Percentiles rank a stretch among this genome's conserved stretches.
Evolutionary conservation across 345 rosid species (phyloP).

Genomic region (Rhodamnia argentea): DNA sequence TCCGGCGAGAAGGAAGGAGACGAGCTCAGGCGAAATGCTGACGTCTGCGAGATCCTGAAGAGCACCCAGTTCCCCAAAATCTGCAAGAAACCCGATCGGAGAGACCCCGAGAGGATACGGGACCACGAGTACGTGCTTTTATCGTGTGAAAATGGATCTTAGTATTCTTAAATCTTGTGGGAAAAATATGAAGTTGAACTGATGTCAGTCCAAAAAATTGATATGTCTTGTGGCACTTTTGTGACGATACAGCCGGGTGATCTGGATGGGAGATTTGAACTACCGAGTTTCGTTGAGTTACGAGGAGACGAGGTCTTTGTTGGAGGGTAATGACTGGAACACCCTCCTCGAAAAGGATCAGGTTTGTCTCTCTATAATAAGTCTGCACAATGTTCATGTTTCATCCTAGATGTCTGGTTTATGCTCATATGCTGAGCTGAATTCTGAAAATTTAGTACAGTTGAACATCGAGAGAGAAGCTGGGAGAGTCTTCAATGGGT

Average conservation of each 20-base stretch:
- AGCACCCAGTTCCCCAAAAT: constrained; percentile 61
- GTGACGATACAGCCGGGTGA: constrained; percentile 46
- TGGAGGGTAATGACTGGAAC: constrained; percentile 82
- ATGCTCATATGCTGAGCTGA: background rate
- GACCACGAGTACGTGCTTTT: constrained; percentile 64
- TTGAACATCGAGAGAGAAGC: constrained; percentile 76
- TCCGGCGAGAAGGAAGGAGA: constrained; percentile 98
- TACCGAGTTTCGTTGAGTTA: constrained; percentile 76
- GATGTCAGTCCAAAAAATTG: background rate
- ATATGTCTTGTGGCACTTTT: background rate
- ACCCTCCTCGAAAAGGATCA: constrained; percentile 75
- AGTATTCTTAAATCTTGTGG: background rate
- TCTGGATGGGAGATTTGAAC: constrained; percentile 95
- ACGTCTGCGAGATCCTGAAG: constrained; percentile 72
- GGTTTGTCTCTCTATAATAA: constrained; percentile 25
- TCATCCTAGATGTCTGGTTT: background rate
- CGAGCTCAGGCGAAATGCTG: constrained; percentile 81
- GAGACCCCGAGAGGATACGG: constrained; percentile 54
- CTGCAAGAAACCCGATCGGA: constrained; percentile 47
- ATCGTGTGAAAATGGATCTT: background rate
- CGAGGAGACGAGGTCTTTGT: constrained; percentile 54
- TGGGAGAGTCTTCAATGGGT: constrained; percentile 76
- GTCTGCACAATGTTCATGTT: background rate
- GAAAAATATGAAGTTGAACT: background rate
- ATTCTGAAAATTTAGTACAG: constrained; percentile 19